Evolutionary conservation across 2,329 filamentous ascomycete species (phyloP).

Genomic region (Ciborinia camelliae): DNA sequence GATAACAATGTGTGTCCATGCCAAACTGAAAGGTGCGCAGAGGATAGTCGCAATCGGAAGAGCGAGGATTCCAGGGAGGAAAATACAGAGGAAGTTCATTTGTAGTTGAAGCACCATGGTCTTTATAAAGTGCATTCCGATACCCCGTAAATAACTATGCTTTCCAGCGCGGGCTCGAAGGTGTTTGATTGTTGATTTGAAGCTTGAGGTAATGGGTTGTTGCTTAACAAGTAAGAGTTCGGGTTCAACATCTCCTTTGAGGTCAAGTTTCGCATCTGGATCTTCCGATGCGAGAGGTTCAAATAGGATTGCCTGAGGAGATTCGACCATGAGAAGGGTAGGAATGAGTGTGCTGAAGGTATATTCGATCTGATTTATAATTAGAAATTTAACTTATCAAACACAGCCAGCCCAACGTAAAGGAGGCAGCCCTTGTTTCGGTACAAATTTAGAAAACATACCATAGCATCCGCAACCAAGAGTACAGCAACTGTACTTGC

Average conservation of each 20-base stretch:
- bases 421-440: neutral
- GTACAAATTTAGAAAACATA: constrained; percentile 17
- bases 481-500: constrained; percentile 21
- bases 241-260: constrained; percentile 37
- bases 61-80: constrained; percentile 44
- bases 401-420: neutral
- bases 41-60: constrained; percentile 57
- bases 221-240: constrained; percentile 47
- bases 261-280: constrained; percentile 34
- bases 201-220: constrained; percentile 59
- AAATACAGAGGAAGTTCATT: constrained; percentile 41
- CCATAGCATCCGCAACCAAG: constrained; percentile 21
- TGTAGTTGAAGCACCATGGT: constrained; percentile 38
- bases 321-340: constrained; percentile 61
- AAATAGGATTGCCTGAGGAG: constrained; percentile 50
- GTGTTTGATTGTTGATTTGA: constrained; percentile 56
- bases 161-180: constrained; percentile 63
- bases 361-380: constrained; percentile 45
- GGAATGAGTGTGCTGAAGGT: constrained; percentile 58
- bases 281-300: constrained; percentile 40
- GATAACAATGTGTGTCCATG: constrained; percentile 86
- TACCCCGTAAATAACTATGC: constrained; percentile 66
- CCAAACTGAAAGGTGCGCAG: constrained; percentile 65
- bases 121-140: constrained; percentile 50
- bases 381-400: constrained; percentile 20